phyloP scores from a whole-genome alignment of 768 basidiomycete species.

The Russula earlei region DNA sequence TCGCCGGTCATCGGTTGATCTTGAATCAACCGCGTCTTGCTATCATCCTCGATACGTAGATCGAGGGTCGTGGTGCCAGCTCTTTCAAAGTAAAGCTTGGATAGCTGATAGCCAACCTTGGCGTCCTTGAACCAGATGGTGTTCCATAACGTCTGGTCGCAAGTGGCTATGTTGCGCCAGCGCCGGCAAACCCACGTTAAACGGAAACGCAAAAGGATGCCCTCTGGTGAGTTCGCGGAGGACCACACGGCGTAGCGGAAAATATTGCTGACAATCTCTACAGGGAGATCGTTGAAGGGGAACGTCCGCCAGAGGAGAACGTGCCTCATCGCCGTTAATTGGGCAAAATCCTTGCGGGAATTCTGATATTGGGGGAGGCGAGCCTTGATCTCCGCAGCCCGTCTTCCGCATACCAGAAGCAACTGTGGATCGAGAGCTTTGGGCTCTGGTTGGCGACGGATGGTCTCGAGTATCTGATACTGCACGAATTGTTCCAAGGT shows the following conservation, averaged over 20 bases:
- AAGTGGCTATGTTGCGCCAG: conserved; percentile 23
- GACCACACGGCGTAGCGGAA: conserved; percentile 52
- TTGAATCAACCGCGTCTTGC: neutral
- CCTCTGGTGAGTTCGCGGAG: conserved; percentile 25
- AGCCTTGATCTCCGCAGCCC: neutral
- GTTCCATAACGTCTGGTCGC: conserved; percentile 30
- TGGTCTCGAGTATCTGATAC: neutral
- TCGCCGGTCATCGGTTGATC: conserved; percentile 30
- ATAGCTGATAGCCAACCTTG: conserved; percentile 37
- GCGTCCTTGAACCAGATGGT: conserved; percentile 53
- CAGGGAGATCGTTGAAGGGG: conserved; percentile 49
- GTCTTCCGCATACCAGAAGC: neutral
- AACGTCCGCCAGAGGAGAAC: conserved; percentile 36
- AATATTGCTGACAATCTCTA: conserved; percentile 56
- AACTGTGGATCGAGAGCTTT: neutral
- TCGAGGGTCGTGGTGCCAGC: conserved; percentile 48
- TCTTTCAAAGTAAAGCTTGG: conserved; percentile 48
- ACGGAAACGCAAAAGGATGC: conserved; percentile 30
- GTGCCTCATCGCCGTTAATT: neutral
- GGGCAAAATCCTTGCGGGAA: neutral
- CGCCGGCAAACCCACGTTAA: conserved; percentile 50
- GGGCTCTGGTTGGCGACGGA: conserved; percentile 13
- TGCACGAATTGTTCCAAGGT: conserved; percentile 4
- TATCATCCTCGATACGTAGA: conserved; percentile 46
- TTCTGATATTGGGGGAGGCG: neutral